phyloP scores from a whole-genome alignment of 1,139 yeast species.

The Blastobotrys buckinghamii region DNA sequence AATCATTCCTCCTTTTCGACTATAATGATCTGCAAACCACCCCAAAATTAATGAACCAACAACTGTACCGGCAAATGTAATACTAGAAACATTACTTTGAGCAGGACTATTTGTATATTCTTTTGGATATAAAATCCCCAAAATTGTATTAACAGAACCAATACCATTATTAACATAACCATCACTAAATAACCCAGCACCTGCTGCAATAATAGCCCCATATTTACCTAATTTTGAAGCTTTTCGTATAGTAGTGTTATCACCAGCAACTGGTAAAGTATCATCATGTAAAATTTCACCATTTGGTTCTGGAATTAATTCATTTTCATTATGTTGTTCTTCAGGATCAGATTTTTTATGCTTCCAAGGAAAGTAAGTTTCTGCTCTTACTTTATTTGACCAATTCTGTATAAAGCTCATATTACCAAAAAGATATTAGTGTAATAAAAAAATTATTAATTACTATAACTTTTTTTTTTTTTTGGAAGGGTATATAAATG shows the following conservation, averaged over 20 bases:
- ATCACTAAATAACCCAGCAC: conserved; percentile 87
- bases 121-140: conserved; percentile 56
- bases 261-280: background rate
- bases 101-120: conserved; percentile 61
- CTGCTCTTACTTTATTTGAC: conserved; percentile 6
- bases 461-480: too few relatives aligned
- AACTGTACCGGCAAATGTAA: conserved; percentile 87
- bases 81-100: conserved; percentile 72
- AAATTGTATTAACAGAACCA: conserved; percentile 67
- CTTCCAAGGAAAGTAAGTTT: conserved; percentile 7
- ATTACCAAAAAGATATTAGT: background rate
- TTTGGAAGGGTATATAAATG: too few relatives aligned
- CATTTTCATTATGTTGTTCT: background rate
- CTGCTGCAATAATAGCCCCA: conserved; percentile 82
- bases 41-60: conserved; percentile 84
- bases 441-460: background rate
- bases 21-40: conserved; percentile 66
- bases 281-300: background rate
- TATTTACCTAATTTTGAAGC: conserved; percentile 25
- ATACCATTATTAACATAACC: conserved; percentile 86
- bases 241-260: background rate
- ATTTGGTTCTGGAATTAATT: background rate
- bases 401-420: conserved; percentile 6
- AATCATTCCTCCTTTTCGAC: conserved; percentile 79
- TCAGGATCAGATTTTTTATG: background rate